phyloP scores from a whole-genome alignment of 2,329 filamentous ascomycete species.

The Aspergillus bombycis region DNA sequence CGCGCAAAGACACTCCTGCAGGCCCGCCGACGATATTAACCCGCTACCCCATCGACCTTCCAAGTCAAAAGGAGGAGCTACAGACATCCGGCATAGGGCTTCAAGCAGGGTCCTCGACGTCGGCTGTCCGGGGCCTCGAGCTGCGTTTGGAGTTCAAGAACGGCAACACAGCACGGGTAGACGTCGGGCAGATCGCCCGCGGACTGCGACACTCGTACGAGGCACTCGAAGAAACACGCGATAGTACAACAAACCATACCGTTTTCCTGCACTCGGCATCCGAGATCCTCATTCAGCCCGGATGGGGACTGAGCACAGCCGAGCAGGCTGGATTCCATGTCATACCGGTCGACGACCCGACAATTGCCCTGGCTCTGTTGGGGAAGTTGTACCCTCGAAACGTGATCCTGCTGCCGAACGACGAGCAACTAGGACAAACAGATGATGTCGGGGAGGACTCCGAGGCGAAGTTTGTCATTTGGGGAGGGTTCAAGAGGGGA shows the following conservation, averaged over 20 bases:
- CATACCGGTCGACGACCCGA: constrained; percentile 14
- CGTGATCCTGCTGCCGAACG: constrained; percentile 18
- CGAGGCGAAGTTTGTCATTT: constrained; percentile 26
- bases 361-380: constrained; percentile 23
- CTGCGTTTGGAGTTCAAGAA: background rate
- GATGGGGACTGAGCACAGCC: constrained; percentile 10
- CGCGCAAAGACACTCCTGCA: constrained; percentile 17
- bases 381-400: constrained; percentile 30
- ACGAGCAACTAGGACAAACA: constrained; percentile 9
- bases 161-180: background rate
- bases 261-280: constrained; percentile 7
- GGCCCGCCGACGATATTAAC: constrained; percentile 2
- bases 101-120: background rate
- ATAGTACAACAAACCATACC: background rate
- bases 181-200: background rate
- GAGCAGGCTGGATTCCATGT: constrained; percentile 24
- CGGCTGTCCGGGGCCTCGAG: background rate
- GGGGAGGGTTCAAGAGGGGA: constrained; percentile 20
- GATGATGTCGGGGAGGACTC: constrained; percentile 22
- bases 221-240: background rate
- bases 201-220: background rate
- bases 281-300: constrained; percentile 1
- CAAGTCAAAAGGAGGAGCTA: background rate
- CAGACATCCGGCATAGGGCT: background rate
- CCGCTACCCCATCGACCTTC: background rate